These are phyloP conservation scores for Trichosporon coremiiforme DNA, from an alignment of 1,284 basidiomycete species.

Conservation along the genomic window DNA sequence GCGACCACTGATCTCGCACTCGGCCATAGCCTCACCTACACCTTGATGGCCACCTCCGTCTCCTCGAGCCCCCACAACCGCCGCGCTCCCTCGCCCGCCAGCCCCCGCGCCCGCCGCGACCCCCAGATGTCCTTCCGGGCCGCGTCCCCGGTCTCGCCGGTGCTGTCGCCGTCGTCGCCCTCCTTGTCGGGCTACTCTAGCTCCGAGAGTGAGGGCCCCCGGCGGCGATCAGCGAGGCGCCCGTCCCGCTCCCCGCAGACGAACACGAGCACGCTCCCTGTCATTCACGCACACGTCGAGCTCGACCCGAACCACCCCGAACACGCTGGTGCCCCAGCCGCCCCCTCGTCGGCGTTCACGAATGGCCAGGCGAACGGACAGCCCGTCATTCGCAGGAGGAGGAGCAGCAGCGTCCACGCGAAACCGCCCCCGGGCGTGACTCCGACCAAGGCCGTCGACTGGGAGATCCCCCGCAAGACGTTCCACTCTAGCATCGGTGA, in stretches of 20 bases:
- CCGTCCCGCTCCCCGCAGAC: conserved; percentile 22
- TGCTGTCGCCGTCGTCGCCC: conserved; percentile 12
- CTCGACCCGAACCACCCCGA: conserved; percentile 28
- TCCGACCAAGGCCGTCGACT: conserved; percentile 54
- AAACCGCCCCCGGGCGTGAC: conserved; percentile 52
- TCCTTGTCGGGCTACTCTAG: conserved; percentile 12
- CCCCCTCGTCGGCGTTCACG: conserved; percentile 25
- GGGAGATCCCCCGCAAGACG: conserved; percentile 86
- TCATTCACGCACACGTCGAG: conserved; percentile 41
- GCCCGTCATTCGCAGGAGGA: conserved; percentile 39
- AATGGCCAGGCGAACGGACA: conserved; percentile 18
- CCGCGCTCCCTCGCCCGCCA: background rate
- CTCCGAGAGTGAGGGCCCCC: background rate
- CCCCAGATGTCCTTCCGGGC: conserved; percentile 9
- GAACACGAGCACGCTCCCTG: conserved; percentile 37
- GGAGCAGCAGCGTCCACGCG: conserved; percentile 44
- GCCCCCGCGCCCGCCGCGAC: background rate
- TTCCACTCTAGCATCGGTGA: conserved; percentile 87
- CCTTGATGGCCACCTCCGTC: conserved; percentile 1
- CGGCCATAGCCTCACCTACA: too few relatives aligned
- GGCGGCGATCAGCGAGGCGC: conserved; percentile 14
- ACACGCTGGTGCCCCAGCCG: conserved; percentile 31
- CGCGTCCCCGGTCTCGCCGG: background rate
- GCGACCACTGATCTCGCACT: too few relatives aligned
- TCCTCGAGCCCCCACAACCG: conserved; percentile 3